A percentile compares a stretch with the other conserved stretches of the same genome.
These are phyloP conservation scores for Pythium sp. DNA, from an alignment of 352 stramenopile genomes.

Conservation along the genomic window DNA sequence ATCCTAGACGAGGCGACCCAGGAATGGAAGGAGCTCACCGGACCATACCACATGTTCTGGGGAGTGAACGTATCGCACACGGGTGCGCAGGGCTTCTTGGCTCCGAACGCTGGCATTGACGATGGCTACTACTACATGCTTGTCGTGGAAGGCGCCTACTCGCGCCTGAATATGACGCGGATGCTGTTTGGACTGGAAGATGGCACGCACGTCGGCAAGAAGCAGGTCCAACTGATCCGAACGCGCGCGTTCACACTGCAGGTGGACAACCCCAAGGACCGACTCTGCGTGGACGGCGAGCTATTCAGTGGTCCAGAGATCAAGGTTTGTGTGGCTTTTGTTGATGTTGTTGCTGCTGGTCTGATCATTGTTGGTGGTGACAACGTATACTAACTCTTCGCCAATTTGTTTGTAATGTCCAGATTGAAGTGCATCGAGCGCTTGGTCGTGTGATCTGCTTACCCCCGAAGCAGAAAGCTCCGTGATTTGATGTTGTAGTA, in stretches of 20 bases:
- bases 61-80: conserved; percentile 54
- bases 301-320: conserved; percentile 44
- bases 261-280: conserved; percentile 29
- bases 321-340: conserved; percentile 22
- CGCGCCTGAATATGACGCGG: conserved; percentile 34
- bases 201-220: conserved; percentile 38
- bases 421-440: conserved; percentile 39
- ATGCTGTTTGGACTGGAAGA: conserved; percentile 56
- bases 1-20: conserved; percentile 9
- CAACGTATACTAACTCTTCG: background rate
- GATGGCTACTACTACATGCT: conserved; percentile 69
- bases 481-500: conserved; percentile 1
- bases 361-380: background rate
- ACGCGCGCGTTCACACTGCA: conserved; percentile 56
- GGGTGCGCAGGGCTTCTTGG: conserved; percentile 40
- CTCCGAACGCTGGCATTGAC: conserved; percentile 38
- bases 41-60: conserved; percentile 62
- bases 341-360: background rate
- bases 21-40: conserved; percentile 38
- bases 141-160: conserved; percentile 40
- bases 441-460: conserved; percentile 42
- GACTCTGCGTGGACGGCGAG: conserved; percentile 66
- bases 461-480: conserved; percentile 10
- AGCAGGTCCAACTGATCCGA: conserved; percentile 47
- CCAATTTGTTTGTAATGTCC: background rate